phyloP scores from a whole-genome alignment of 257 asterid species.

The Penstemon barbatus region DNA sequence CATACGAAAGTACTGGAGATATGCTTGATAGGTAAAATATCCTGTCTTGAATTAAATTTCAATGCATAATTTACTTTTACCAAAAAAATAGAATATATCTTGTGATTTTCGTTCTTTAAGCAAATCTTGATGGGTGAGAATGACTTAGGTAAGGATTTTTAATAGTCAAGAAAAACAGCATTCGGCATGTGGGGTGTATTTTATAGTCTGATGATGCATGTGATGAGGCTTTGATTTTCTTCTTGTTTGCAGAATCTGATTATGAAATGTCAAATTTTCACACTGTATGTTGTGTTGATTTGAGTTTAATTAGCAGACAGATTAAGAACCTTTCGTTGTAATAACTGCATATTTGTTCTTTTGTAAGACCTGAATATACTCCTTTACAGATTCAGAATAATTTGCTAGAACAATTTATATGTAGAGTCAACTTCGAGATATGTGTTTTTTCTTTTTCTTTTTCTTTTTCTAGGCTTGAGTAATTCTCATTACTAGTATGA shows the following conservation, averaged over 20 bases:
- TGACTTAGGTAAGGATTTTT: background rate
- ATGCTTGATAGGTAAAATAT: background rate
- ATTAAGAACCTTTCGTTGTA: conserved; percentile 13
- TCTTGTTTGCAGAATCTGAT: background rate
- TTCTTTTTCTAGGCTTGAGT: no score
- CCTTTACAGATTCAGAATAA: background rate
- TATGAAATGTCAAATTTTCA: background rate
- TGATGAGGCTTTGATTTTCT: conserved; percentile 28
- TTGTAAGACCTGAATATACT: background rate
- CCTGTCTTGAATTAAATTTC: background rate
- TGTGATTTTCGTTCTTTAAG: background rate
- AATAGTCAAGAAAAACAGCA: conserved; percentile 15
- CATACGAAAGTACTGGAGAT: background rate
- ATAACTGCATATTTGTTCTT: conserved; percentile 11
- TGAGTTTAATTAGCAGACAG: conserved; percentile 13
- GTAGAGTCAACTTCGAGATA: no score
- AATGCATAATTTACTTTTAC: background rate
- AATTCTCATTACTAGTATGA: no score
- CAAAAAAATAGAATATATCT: no score
- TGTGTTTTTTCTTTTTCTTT: no score
- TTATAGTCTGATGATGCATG: background rate
- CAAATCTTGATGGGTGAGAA: background rate
- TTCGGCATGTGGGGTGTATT: background rate
- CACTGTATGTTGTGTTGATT: conserved; percentile 28
- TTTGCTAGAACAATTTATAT: no score